A percentile compares a stretch with the other conserved stretches of the same genome.
phyloP scores from a whole-genome alignment of 257 asterid species.

The Dorcoceras hygrometricum region DNA sequence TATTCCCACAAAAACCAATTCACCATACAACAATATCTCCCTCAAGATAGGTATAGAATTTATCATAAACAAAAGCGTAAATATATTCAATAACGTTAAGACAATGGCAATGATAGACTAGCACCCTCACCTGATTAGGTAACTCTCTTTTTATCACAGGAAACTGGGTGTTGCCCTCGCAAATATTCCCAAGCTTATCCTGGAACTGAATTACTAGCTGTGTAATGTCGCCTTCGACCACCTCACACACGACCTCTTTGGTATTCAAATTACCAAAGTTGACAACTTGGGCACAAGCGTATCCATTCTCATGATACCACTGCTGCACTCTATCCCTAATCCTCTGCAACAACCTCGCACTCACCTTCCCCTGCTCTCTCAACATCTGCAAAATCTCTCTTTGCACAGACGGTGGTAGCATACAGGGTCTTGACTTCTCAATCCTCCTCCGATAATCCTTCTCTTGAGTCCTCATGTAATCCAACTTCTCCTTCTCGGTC shows the following conservation, averaged over 20 bases:
- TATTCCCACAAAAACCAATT: background rate
- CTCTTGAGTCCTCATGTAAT: constrained; percentile 61
- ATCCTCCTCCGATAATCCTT: constrained; percentile 80
- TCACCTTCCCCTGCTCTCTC: constrained; percentile 70
- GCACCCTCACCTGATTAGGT: constrained; percentile 62
- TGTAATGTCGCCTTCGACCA: constrained; percentile 97
- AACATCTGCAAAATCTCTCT: constrained; percentile 69
- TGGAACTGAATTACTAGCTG: constrained; percentile 82
- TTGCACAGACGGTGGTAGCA: constrained; percentile 68
- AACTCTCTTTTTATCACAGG: constrained; percentile 80
- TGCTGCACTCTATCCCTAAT: constrained; percentile 93
- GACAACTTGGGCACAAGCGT: constrained; percentile 90
- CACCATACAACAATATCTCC: background rate
- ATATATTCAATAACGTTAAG: background rate
- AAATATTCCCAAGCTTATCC: constrained; percentile 91
- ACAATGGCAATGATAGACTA: constrained; percentile 4
- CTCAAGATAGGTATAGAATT: background rate
- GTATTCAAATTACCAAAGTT: constrained; percentile 96
- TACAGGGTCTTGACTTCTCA: constrained; percentile 74
- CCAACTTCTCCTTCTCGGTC: constrained; percentile 87
- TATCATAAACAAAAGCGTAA: background rate
- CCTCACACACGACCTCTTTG: constrained; percentile 92
- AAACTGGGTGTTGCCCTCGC: constrained; percentile 86
- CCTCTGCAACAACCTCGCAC: constrained; percentile 90
- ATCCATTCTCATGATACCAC: constrained; percentile 95